A percentile compares a stretch with the other conserved stretches of the same genome.
These are phyloP conservation scores for Ascochyta koolunga DNA, from an alignment of 2,329 filamentous ascomycete genomes.

Conservation along the genomic window DNA sequence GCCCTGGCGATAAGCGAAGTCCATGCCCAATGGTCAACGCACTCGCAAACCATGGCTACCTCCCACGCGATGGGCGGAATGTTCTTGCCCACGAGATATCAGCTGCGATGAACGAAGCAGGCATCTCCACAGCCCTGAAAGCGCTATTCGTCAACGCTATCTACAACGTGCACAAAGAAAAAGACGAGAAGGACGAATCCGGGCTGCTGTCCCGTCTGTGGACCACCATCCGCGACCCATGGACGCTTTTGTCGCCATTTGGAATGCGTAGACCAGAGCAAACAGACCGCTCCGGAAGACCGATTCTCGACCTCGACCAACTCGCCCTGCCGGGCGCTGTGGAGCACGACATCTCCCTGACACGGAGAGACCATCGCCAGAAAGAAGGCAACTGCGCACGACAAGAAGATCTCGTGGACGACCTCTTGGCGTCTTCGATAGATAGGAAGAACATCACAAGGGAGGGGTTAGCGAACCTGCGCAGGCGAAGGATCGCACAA, in stretches of 20 bases:
- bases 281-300: neutral
- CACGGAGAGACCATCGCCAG: slow-evolving; percentile 12
- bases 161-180: slow-evolving; percentile 9
- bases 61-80: slow-evolving; percentile 34
- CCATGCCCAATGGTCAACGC: slow-evolving; percentile 49
- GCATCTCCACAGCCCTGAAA: slow-evolving; percentile 3
- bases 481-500: slow-evolving; percentile 7
- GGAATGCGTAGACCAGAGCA: slow-evolving; percentile 10
- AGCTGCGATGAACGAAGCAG: slow-evolving; percentile 5
- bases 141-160: slow-evolving; percentile 8
- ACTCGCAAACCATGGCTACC: slow-evolving; percentile 49
- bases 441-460: slow-evolving; percentile 4
- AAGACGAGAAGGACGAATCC: neutral
- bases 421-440: neutral
- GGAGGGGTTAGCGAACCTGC: slow-evolving; percentile 2
- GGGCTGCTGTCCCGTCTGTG: neutral
- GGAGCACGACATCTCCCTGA: slow-evolving; percentile 16
- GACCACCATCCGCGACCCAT: slow-evolving; percentile 2
- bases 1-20: slow-evolving; percentile 13
- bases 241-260: slow-evolving; percentile 5
- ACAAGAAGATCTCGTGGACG: slow-evolving; percentile 3
- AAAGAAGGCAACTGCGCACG: slow-evolving; percentile 10
- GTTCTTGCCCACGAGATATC: slow-evolving; percentile 8
- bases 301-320: slow-evolving; percentile 12
- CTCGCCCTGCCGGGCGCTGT: slow-evolving; percentile 8